phyloP scores from a whole-genome alignment of 1,284 basidiomycete species.

The Papiliotrema laurentii region DNA sequence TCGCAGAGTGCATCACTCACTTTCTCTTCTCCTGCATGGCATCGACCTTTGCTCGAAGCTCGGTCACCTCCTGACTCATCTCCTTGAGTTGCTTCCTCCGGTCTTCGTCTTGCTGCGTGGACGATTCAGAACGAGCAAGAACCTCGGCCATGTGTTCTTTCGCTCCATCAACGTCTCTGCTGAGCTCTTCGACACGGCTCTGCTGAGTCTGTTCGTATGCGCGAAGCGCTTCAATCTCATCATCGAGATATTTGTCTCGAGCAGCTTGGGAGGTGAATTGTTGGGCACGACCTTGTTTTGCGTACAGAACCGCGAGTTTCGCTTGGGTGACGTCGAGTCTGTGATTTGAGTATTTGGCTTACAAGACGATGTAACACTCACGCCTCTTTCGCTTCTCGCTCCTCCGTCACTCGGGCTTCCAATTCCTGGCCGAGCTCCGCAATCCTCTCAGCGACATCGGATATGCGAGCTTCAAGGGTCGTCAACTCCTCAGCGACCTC shows the following conservation, averaged over 20 bases:
- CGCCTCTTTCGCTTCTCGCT: slow-evolving; percentile 62
- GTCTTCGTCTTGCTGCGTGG: slow-evolving; percentile 62
- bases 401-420: slow-evolving; percentile 57
- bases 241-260: slow-evolving; percentile 69
- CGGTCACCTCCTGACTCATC: slow-evolving; percentile 61
- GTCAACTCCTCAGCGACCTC: slow-evolving; percentile 62
- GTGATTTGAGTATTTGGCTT: not conserved
- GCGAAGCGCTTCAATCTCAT: slow-evolving; percentile 67
- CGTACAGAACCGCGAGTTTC: slow-evolving; percentile 66
- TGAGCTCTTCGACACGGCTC: slow-evolving; percentile 59
- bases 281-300: slow-evolving; percentile 79
- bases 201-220: slow-evolving; percentile 58
- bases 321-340: slow-evolving; percentile 68
- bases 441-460: slow-evolving; percentile 60
- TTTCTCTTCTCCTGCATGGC: slow-evolving; percentile 76
- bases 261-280: slow-evolving; percentile 79
- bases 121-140: slow-evolving; percentile 60
- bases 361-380: slow-evolving; percentile 18
- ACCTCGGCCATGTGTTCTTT: slow-evolving; percentile 64
- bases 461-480: slow-evolving; percentile 59
- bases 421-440: slow-evolving; percentile 63
- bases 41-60: slow-evolving; percentile 66
- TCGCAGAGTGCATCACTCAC: slow-evolving; percentile 38
- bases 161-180: slow-evolving; percentile 70
- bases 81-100: slow-evolving; percentile 66